Evolutionary conservation across 75 land plant genomes (phyloP).

Genomic region (Sequoiadendron giganteum): DNA sequence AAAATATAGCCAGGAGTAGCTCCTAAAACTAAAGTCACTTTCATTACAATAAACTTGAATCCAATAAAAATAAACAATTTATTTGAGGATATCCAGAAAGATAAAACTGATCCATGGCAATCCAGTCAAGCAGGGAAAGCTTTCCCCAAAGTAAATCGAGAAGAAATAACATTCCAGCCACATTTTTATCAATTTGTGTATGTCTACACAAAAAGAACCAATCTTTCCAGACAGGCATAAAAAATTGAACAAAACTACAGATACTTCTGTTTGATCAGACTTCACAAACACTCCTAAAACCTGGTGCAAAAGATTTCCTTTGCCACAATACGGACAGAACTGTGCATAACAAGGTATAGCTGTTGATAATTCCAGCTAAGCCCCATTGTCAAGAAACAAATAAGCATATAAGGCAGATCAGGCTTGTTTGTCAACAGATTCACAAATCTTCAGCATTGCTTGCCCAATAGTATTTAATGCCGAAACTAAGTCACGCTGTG

Average conservation of each 20-base stretch:
- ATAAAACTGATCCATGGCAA: background rate
- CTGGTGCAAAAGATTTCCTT: background rate
- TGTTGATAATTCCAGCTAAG: background rate
- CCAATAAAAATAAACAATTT: background rate
- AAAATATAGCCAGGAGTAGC: background rate
- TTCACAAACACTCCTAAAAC: background rate
- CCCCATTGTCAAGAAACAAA: background rate
- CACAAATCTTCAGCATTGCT: constrained; percentile 12
- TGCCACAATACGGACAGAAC: background rate
- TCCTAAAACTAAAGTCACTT: background rate
- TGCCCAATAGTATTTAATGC: constrained; percentile 12
- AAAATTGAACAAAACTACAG: background rate
- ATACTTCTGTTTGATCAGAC: background rate
- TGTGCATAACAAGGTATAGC: background rate
- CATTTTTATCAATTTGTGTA: background rate
- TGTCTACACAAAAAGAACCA: background rate
- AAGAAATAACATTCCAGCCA: background rate
- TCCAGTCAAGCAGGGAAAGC: background rate
- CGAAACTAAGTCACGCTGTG: constrained; percentile 8
- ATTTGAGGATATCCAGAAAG: background rate
- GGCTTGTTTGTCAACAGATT: constrained; percentile 1
- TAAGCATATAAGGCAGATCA: background rate
- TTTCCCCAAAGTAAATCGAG: background rate
- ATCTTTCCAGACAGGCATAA: background rate
- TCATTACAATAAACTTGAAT: background rate